phyloP scores from a whole-genome alignment of 306 rosid genomes.

The Sechiopsis laciniata region DNA sequence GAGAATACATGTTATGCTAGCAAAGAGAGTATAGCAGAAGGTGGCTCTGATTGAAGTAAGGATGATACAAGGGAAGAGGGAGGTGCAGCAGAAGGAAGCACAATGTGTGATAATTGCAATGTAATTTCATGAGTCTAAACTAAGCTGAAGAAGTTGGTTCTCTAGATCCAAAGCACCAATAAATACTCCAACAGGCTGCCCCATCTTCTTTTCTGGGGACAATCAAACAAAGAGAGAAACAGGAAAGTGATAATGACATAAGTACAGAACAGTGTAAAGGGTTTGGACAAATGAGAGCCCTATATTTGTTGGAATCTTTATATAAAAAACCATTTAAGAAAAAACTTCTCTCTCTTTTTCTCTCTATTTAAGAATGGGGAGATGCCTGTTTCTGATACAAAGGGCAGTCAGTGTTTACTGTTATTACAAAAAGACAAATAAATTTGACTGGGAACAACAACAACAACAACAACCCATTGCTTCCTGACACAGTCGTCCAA shows the following conservation, averaged over 20 bases:
- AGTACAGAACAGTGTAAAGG: constrained; percentile 8
- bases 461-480: background rate
- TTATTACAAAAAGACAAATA: constrained; percentile 16
- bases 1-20: constrained; percentile 87
- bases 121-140: constrained; percentile 38
- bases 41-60: constrained; percentile 57
- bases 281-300: constrained; percentile 16
- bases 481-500: constrained; percentile 18
- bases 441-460: background rate
- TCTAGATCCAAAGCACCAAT: constrained; percentile 71
- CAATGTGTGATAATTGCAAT: constrained; percentile 36
- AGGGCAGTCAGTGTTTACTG: background rate
- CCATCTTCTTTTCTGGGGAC: constrained; percentile 83
- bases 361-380: background rate
- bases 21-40: constrained; percentile 45
- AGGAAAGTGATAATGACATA: constrained; percentile 19
- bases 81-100: constrained; percentile 54
- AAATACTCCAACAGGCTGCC: constrained; percentile 54
- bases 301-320: constrained; percentile 17
- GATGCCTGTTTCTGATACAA: constrained; percentile 5
- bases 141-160: constrained; percentile 31
- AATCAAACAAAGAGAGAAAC: constrained; percentile 21
- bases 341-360: background rate
- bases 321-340: background rate
- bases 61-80: too few relatives aligned